Evolutionary conservation across 202 grass and related monocot species (phyloP).

Genomic region (Eragrostis tef): DNA sequence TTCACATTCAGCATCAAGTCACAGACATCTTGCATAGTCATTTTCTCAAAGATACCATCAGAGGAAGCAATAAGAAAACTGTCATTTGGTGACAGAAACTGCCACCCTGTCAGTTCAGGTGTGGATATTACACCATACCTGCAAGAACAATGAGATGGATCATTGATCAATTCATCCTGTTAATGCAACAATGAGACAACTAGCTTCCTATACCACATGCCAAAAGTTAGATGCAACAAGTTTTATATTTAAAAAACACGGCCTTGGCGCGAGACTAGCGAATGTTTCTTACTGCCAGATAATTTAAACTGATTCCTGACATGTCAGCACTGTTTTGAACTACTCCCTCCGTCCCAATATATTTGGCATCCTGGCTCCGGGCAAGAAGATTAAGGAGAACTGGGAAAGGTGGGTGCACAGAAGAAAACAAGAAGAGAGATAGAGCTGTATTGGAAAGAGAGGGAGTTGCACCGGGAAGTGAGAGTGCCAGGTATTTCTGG

Average conservation of each 20-base stretch:
- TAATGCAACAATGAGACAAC: conserved; percentile 37
- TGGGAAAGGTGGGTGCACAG: no score
- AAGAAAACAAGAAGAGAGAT: no score
- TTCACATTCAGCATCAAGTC: conserved; percentile 70
- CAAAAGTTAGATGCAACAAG: background rate
- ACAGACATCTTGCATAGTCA: conserved; percentile 87
- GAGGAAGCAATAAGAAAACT: conserved; percentile 81
- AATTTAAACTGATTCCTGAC: background rate
- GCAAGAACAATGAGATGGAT: conserved; percentile 51
- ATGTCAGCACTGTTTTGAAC: background rate
- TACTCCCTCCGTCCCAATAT: background rate
- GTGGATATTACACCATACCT: conserved; percentile 93
- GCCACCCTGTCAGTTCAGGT: conserved; percentile 86
- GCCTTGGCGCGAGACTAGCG: conserved; percentile 1
- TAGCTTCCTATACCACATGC: background rate
- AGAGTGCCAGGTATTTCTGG: no score
- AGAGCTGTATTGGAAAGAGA: no score
- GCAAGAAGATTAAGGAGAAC: no score
- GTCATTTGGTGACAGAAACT: conserved; percentile 75
- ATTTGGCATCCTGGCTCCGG: no score
- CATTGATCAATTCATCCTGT: conserved; percentile 39
- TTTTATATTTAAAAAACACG: background rate
- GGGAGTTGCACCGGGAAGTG: no score
- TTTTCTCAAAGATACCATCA: conserved; percentile 89
- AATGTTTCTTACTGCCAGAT: conserved; percentile 3